A percentile compares a stretch with the other conserved stretches of the same genome.
phyloP scores from a whole-genome alignment of 23 red algal genomes.

The Gracilaria domingensis region DNA sequence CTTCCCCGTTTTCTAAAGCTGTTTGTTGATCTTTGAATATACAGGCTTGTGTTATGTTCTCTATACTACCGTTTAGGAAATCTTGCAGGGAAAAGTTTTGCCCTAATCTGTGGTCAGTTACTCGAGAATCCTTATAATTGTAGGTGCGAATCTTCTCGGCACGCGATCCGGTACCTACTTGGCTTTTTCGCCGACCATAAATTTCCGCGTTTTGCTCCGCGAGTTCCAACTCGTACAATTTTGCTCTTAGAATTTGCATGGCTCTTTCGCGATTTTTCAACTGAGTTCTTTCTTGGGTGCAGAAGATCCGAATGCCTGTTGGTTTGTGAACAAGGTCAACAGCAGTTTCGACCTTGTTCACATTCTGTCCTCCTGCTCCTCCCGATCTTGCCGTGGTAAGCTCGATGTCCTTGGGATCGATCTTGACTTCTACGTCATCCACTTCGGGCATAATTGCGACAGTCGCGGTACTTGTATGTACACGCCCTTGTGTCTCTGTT shows the following conservation, averaged over 20 bases:
- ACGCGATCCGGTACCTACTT: constrained; percentile 96
- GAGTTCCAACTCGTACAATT: constrained; percentile 95
- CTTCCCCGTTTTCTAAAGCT: constrained; percentile 68
- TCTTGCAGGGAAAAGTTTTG: constrained; percentile 88
- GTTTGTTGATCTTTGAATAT: constrained; percentile 94
- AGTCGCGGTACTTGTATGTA: constrained; percentile 96
- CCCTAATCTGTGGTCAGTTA: constrained; percentile 93
- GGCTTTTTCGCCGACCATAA: constrained; percentile 77
- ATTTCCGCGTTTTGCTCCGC: constrained; percentile 88
- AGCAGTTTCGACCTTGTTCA: constrained; percentile 99
- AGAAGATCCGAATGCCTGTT: constrained; percentile 94
- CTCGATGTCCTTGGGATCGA: constrained; percentile 97
- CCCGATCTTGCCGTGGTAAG: constrained; percentile 93
- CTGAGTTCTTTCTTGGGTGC: constrained; percentile 94
- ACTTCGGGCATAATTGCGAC: constrained; percentile 98
- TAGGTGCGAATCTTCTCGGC: constrained; percentile 99
- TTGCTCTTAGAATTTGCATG: constrained; percentile 99
- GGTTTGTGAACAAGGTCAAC: constrained; percentile 96
- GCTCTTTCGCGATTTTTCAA: constrained; percentile 96
- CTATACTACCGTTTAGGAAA: constrained; percentile 91
- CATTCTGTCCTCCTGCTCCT: constrained; percentile 99
- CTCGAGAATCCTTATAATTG: constrained; percentile 98
- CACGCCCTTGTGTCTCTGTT: constrained; percentile 90
- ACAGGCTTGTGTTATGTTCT: constrained; percentile 91
- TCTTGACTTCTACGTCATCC: constrained; percentile 98